Evolutionary conservation across 2,329 filamentous ascomycete species (phyloP), one percentile per base, ranked within the genome.

Genomic region (Alternaria gaisen): DNA sequence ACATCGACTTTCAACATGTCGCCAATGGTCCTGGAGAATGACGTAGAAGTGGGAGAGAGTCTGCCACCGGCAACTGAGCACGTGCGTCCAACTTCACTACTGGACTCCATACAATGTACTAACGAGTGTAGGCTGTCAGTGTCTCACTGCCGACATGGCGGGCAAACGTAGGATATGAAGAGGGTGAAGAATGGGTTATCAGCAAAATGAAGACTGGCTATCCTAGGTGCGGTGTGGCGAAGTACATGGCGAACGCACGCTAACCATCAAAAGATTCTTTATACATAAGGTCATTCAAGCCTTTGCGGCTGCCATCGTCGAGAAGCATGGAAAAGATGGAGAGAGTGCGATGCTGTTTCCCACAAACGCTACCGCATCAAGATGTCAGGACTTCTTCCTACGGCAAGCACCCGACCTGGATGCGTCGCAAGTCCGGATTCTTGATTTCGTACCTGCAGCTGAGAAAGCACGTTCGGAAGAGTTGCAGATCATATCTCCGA

Each of bases 91-190:
- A 58, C 53, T 50, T 52, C 42, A 47, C 53, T 38, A 18, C 9
- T 22, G 22, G 34, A 52, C 53, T 43, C 43, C 57, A 50, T 16
- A 50, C 30, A 30, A 24, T 41, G 52, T 43, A 55, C 66, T 73
- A 70, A 70, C 64, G 46, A 42, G 34, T 14, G 53, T 67, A 97
- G 94, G 95, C 94, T 66, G 92, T 98, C 67, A 98, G 94, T 78
- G 94, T 98, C 42, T 98, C 95, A 16, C 83, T 99, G 26, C 95
- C 95, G 40, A 96, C 93, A 80, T 99, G 95, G 95, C 86, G 85
- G 67, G 85, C 93, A 67, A 98, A 97, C 72, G 84, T 99, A 40
- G 94, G 88, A 41, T 99, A 99, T 75, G 95, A 99, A 79, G 93
- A 99, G 79, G 94, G 93, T 52, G 86, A 96, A 76, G 83, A 89